Base-by-base conservation (phyloP, 1,139 yeast species). In the Yamadazyma blattariae region DNA sequence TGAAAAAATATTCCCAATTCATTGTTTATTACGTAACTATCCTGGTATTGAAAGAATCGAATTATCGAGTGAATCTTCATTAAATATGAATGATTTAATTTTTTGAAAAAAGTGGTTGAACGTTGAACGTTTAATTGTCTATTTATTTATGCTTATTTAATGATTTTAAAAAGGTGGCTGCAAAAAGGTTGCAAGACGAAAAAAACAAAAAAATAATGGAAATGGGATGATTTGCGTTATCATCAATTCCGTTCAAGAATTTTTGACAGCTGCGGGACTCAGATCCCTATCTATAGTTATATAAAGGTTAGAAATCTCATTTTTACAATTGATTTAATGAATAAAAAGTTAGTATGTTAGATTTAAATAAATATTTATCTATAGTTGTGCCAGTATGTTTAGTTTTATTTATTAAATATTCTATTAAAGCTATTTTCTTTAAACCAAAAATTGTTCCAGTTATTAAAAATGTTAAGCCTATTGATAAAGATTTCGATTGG, bases 401-500 rank as follows among this genome's bases (percentile, higher is more conserved):
- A 8, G 11, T 25, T 10, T 13, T 25, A 5, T 9, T 18, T 11
- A 5, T 24, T 4, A 25, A 8, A 14, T 15, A 23, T 11, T 23
- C 3, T 5, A 11, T 29, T 7, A 17, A 17, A 17, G n/a, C n/a
- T n/a, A 17, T 17, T 5, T 11, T 11, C n/a, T 16, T 3, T 25
- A 5, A 12, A 11, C 15, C 28, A 13, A n/a, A 16, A 30, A 27
- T 23, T 13, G 6, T 25, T 18, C 40, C 40, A 8, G 18, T 37
- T 10, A 19, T 45, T 14, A 28, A 34, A 13, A 26, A 39, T 12
- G 41, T 44, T 6, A 25, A 33, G n/a, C 45, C 59, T 5, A 40
- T 53, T 2, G 52, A 51, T 2, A 34, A 54, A 0, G 54, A 52
- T 27, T 77, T 77, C 47, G 48, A 61, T 3, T 83, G 86, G 83